Conservation (phyloP, 208 protist species). For the Acanthamoeba healyi region DNA sequence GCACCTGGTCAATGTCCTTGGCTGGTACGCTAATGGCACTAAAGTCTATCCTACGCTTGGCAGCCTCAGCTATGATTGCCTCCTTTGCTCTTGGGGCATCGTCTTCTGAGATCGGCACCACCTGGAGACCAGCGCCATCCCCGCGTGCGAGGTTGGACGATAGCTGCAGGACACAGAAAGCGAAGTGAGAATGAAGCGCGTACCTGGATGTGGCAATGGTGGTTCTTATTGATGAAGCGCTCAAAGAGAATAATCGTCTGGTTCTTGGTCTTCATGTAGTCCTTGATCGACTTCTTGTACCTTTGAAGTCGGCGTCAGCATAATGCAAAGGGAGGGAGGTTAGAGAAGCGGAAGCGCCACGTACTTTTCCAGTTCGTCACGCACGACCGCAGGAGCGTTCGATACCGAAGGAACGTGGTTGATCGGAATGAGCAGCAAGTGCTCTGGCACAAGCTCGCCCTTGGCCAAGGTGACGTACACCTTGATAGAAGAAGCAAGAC, state of each 20-base stretch:
- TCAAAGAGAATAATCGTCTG: slow-evolving; percentile 57
- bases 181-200: background rate
- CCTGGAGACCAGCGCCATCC: too few species aligned
- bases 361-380: slow-evolving; percentile 72
- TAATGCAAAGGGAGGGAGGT: too few species aligned
- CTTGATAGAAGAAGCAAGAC: too few species aligned
- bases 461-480: slow-evolving; percentile 82
- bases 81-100: background rate
- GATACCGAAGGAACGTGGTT: slow-evolving; percentile 61
- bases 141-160: too few species aligned
- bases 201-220: slow-evolving; percentile 68
- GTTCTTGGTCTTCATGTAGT: slow-evolving; percentile 46
- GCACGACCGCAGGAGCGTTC: background rate
- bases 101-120: background rate
- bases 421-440: slow-evolving; percentile 83
- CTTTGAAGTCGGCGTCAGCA: background rate
- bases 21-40: background rate
- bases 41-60: background rate
- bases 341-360: background rate
- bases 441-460: slow-evolving; percentile 74
- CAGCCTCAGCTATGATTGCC: slow-evolving; percentile 16
- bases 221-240: slow-evolving; percentile 61
- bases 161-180: background rate
- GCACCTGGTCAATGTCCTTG: background rate
- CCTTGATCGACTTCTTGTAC: slow-evolving; percentile 35